Percentiles rank a stretch among this genome's conserved stretches.
phyloP scores from a whole-genome alignment of 179 eudicot genomes.

The Silene coronaria region DNA sequence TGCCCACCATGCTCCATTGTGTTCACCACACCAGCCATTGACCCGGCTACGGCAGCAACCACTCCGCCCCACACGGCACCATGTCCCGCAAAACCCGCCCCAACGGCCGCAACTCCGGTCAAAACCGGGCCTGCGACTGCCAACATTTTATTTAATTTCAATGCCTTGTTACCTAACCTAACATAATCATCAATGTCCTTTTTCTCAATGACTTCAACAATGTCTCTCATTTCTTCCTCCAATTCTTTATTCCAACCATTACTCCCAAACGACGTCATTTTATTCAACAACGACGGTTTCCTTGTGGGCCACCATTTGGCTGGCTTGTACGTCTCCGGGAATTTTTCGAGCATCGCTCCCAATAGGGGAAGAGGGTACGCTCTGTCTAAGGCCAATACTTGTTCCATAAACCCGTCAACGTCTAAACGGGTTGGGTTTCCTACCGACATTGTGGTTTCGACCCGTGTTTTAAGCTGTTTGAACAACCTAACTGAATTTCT shows the following conservation, averaged over 20 bases:
- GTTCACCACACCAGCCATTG: constrained; percentile 42
- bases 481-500: constrained; percentile 44
- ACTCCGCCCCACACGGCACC: constrained; percentile 31
- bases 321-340: constrained; percentile 35
- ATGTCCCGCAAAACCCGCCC: constrained; percentile 33
- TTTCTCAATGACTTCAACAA: constrained; percentile 28
- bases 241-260: constrained; percentile 53
- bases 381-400: constrained; percentile 40
- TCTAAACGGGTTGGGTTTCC: constrained; percentile 1
- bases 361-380: constrained; percentile 50
- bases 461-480: constrained; percentile 25
- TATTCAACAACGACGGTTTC: neutral
- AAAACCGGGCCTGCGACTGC: constrained; percentile 46
- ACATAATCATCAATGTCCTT: constrained; percentile 49
- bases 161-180: constrained; percentile 43
- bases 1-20: constrained; percentile 62
- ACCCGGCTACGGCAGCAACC: constrained; percentile 39
- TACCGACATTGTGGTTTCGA: constrained; percentile 21
- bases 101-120: constrained; percentile 52
- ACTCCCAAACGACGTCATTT: neutral
- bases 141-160: constrained; percentile 42
- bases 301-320: constrained; percentile 42
- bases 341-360: constrained; percentile 48
- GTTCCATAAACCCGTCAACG: constrained; percentile 30
- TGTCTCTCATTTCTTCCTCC: constrained; percentile 52